A percentile compares a stretch with the other conserved stretches of the same genome.
These are phyloP conservation scores for Neocallimastix lanati DNA, from an alignment of 192 early-diverging fungal species.

Conservation along the genomic window DNA sequence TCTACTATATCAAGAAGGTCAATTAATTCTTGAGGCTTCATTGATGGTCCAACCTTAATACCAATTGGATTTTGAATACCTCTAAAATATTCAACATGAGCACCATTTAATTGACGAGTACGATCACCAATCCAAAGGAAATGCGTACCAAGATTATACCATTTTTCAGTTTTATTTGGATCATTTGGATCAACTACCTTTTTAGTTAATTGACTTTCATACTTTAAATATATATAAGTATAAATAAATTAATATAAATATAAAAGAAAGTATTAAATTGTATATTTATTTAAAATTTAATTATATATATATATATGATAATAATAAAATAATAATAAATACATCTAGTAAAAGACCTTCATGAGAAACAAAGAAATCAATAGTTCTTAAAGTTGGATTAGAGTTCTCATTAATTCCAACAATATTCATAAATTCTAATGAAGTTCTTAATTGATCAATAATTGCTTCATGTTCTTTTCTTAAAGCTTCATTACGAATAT, in stretches of 20 bases:
- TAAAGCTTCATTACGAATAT: constrained; percentile 62
- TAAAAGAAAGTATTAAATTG: too few relatives aligned
- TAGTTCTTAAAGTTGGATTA: constrained; percentile 39
- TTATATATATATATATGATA: too few relatives aligned
- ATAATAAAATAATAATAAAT: not conserved
- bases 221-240: not conserved
- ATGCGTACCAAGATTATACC: constrained; percentile 86
- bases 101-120: constrained; percentile 84
- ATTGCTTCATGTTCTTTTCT: constrained; percentile 77
- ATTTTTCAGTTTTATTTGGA: constrained; percentile 6
- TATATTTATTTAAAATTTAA: too few relatives aligned
- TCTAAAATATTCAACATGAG: constrained; percentile 91
- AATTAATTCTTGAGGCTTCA: constrained; percentile 70
- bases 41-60: constrained; percentile 84
- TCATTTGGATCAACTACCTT: not conserved
- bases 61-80: constrained; percentile 96
- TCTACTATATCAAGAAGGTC: constrained; percentile 73
- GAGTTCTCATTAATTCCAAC: constrained; percentile 63
- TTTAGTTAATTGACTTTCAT: not conserved
- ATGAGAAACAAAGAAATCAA: constrained; percentile 87
- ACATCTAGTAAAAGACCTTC: constrained; percentile 80
- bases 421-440: constrained; percentile 84
- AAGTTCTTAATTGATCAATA: constrained; percentile 65
- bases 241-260: too few relatives aligned
- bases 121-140: constrained; percentile 98